Base-by-base conservation (phyloP, 2,329 filamentous ascomycete genomes). In the Fusarium equiseti region DNA sequence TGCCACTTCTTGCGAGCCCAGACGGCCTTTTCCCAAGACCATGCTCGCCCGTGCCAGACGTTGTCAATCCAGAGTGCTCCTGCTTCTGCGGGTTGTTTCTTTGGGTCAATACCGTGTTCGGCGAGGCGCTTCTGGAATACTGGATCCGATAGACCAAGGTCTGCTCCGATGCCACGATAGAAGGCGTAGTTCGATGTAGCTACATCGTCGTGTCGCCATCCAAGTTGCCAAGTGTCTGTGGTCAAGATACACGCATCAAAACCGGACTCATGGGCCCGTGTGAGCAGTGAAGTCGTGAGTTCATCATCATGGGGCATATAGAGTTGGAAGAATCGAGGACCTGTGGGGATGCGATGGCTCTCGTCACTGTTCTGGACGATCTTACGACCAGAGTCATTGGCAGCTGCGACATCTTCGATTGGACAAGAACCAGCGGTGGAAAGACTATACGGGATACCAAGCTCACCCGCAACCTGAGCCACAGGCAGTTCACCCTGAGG, bases 31-130 rank as follows among this genome's bases (percentile, higher is more conserved):
- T 65, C 53, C 63, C 63, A 64, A 3, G 63, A 66, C 59, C 60
- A 66, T 13, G 60, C 60, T 8, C 63, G 53, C 1, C 63, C 60
- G 15, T 65, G 60, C 63, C 63, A 66, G 35, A 66, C 40, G 0
- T 35, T 64, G n/a, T 60, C 63, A 3, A 66, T 65, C 63, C 63
- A 65, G 22, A 66, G 42, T 26, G 53, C 63, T 11, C 53, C 60
- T 2, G 52, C 54, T 9, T 66, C 60, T 3, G 31, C 63, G 6
- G 54, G 63, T 4, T 66, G 54, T 4, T 59, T 60, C 13, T 65
- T 49, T 5, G 63, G 60, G 16, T 66, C 44, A 9, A 60, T 60
- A 3, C 49, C 63, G 7, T 48, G 18, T 11, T 65, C 49, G 0
- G 40, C 31, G 0, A 66, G 40, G 7, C 54, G 22, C 2, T 55